phyloP scores from a whole-genome alignment of 208 protist genomes.

The Leishmania major region DNA sequence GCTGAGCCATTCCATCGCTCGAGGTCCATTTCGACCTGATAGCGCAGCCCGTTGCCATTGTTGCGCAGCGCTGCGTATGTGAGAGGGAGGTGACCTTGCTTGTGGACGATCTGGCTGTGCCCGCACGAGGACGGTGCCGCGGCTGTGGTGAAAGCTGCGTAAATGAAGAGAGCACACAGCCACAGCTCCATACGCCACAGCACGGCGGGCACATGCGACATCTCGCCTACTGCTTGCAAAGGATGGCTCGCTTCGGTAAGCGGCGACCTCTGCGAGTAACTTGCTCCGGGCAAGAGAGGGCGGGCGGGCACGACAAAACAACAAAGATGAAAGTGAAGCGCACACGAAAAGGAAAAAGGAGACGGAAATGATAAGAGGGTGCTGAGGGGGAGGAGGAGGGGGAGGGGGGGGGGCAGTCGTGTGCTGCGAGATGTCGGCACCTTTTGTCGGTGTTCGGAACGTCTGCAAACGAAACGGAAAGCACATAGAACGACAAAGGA shows the following conservation, averaged over 20 bases:
- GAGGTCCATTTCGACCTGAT: slow-evolving; percentile 4
- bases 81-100: slow-evolving; percentile 16
- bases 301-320: background rate
- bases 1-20: background rate
- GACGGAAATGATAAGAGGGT: background rate
- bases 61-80: slow-evolving; percentile 18
- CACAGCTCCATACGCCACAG: background rate
- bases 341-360: background rate
- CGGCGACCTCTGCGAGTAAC: background rate
- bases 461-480: background rate
- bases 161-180: background rate
- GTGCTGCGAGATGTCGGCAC: background rate
- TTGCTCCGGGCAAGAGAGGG: background rate
- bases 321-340: background rate
- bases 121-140: slow-evolving; percentile 2
- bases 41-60: background rate
- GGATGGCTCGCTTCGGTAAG: background rate
- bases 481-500: background rate
- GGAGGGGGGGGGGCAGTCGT: background rate
- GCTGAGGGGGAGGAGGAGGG: background rate
- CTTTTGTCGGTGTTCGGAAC: background rate
- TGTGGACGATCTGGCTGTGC: slow-evolving; percentile 17
- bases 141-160: background rate
- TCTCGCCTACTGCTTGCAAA: background rate
- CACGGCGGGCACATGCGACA: background rate